Conservation (phyloP, 2,329 filamentous ascomycete genomes). For the Phaeoacremonium minimum region DNA sequence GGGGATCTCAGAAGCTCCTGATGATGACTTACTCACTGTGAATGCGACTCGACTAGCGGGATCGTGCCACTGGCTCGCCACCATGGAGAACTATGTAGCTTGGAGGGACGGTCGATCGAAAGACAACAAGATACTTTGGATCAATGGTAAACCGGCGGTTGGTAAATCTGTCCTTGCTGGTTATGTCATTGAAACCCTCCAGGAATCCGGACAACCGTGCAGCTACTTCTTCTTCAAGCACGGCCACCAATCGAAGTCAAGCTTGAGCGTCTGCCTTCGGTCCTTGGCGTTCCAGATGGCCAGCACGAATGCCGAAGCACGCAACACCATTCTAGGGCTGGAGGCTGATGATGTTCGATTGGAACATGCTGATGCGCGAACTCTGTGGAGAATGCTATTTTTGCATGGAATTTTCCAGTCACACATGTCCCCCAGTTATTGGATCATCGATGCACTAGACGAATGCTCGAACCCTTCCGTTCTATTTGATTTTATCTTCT, state of each 20-base stretch:
- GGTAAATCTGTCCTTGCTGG: conserved; percentile 26
- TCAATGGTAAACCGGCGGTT: conserved; percentile 21
- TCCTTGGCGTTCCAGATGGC: conserved; percentile 29
- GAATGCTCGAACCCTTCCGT: conserved; percentile 18
- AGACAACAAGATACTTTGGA: conserved; percentile 17
- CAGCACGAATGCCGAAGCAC: conserved; percentile 8
- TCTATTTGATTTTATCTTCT: conserved; percentile 15
- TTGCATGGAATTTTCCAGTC: conserved; percentile 16
- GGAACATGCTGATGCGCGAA: conserved; percentile 15
- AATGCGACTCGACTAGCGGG: conserved; percentile 10
- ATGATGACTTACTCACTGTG: conserved; percentile 12
- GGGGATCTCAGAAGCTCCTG: conserved; percentile 6
- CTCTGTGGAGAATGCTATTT: conserved; percentile 21
- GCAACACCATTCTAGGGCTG: conserved; percentile 13
- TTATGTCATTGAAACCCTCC: conserved; percentile 18
- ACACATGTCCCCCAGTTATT: conserved; percentile 14
- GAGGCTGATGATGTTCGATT: conserved; percentile 10
- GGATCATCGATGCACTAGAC: conserved; percentile 28
- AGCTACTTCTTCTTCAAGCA: conserved; percentile 29
- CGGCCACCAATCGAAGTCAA: conserved; percentile 18
- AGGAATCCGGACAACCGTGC: conserved; percentile 9
- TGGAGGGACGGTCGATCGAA: conserved; percentile 11
- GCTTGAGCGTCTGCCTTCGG: conserved; percentile 17
- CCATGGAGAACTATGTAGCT: conserved; percentile 3
- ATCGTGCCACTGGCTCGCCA: conserved; percentile 17